A percentile compares a stretch with the other conserved stretches of the same genome.
These are phyloP conservation scores for Pyrus bretschneideri DNA, from an alignment of 306 rosid species.

Conservation along the genomic window DNA sequence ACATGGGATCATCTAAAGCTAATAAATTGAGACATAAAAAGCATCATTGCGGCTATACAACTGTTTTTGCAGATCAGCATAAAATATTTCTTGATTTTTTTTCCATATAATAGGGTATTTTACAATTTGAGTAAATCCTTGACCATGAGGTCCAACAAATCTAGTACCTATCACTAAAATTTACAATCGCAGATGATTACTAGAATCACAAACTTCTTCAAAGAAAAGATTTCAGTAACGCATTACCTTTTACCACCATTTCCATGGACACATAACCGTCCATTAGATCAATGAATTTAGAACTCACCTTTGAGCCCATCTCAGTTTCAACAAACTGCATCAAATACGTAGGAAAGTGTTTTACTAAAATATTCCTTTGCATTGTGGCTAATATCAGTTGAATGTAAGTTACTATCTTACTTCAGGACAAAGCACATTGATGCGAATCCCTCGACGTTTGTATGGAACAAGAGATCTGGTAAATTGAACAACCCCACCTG, in stretches of 20 bases:
- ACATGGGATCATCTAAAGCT: neutral
- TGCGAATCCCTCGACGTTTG: conserved; percentile 71
- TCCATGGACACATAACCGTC: conserved; percentile 92
- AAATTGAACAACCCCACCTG: conserved; percentile 90
- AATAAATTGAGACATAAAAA: neutral
- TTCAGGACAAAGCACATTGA: conserved; percentile 96
- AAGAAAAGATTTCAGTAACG: neutral
- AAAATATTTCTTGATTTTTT: neutral
- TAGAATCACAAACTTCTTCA: conserved; percentile 10
- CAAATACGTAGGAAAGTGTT: conserved; percentile 4
- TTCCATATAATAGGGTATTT: neutral
- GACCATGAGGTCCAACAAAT: neutral
- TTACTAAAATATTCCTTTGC: conserved; percentile 1
- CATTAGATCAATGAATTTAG: conserved; percentile 20
- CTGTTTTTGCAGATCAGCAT: neutral
- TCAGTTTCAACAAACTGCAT: conserved; percentile 89
- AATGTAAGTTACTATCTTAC: conserved; percentile 30
- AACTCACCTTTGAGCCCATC: conserved; percentile 26
- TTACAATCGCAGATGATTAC: neutral
- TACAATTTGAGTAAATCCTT: neutral
- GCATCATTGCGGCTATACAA: neutral
- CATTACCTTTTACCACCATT: conserved; percentile 72
- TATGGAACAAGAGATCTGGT: conserved; percentile 63
- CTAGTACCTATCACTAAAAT: neutral
- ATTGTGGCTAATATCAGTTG: neutral